Percentiles rank a stretch among this genome's conserved stretches.
These are phyloP conservation scores for Rhizoclosmatium sp. DNA, from an alignment of 192 early-diverging fungal species.

Conservation along the genomic window DNA sequence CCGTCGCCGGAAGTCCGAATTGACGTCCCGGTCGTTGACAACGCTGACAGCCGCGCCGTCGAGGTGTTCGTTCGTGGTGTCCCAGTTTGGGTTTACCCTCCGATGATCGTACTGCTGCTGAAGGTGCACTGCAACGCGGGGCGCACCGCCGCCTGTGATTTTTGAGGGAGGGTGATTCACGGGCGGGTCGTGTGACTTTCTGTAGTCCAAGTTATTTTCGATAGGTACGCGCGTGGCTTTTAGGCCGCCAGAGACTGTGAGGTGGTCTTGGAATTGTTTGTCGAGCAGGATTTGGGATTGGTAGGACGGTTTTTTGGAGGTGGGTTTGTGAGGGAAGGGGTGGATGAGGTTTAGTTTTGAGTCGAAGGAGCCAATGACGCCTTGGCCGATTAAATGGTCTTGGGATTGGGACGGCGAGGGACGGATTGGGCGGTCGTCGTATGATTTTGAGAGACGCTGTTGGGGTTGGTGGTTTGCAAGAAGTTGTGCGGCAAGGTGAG, in stretches of 20 bases:
- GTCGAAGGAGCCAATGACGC: background rate
- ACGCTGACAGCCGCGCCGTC: constrained; percentile 1
- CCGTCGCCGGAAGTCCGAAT: constrained; percentile 1
- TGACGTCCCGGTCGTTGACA: background rate
- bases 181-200: background rate
- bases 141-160: background rate
- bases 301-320: constrained; percentile 6
- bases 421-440: constrained; percentile 4
- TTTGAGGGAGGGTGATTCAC: too few species aligned
- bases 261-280: constrained; percentile 21
- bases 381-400: constrained; percentile 9
- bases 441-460: background rate
- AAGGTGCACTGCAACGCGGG: background rate
- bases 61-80: background rate
- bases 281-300: constrained; percentile 6
- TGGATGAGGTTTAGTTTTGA: background rate
- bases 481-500: background rate
- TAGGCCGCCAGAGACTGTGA: background rate
- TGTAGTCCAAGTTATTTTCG: background rate
- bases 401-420: background rate
- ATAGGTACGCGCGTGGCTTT: background rate
- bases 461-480: background rate
- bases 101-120: background rate
- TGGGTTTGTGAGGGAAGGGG: background rate
- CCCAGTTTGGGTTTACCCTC: constrained; percentile 1